These are phyloP conservation scores for Sporothrix variecibatus DNA, from an alignment of 2,329 filamentous ascomycete species.

Conservation along the genomic window DNA sequence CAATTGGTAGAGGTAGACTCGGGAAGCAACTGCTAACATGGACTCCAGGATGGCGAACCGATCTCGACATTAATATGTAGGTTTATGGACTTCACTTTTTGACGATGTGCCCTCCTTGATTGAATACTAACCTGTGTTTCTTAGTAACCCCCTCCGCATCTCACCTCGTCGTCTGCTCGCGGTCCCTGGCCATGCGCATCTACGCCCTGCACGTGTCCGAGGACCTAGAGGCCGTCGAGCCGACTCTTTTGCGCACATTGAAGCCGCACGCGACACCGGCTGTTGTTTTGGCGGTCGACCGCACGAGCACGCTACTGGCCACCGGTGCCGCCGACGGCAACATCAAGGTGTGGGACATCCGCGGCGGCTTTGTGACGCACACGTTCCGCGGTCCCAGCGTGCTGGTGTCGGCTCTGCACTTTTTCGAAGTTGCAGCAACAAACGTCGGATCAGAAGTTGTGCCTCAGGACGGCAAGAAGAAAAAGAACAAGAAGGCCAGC, in stretches of 20 bases:
- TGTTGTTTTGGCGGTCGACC: conserved; percentile 80
- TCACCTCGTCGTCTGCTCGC: conserved; percentile 87
- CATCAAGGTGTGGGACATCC: conserved; percentile 96
- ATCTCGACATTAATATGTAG: conserved; percentile 68
- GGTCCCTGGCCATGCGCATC: conserved; percentile 94
- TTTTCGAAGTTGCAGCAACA: conserved; percentile 77
- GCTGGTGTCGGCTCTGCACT: conserved; percentile 84
- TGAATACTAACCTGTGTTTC: neutral
- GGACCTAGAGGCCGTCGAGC: conserved; percentile 59
- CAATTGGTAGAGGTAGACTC: neutral
- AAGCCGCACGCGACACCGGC: conserved; percentile 92
- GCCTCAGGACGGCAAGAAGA: conserved; percentile 44
- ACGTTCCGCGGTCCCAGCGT: conserved; percentile 93
- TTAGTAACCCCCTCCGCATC: conserved; percentile 84
- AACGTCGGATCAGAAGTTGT: conserved; percentile 44
- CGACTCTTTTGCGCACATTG: conserved; percentile 73
- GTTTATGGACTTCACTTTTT: neutral
- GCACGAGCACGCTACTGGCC: conserved; percentile 83
- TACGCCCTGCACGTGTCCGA: conserved; percentile 68
- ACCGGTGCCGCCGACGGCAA: conserved; percentile 91
- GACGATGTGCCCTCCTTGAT: neutral
- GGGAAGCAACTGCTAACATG: conserved; percentile 32
- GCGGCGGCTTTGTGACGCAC: conserved; percentile 87
- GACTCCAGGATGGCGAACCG: conserved; percentile 68
- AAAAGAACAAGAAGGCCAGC: conserved; percentile 36